Conservation (phyloP, 2,329 filamentous ascomycete genomes). For the Apiospora malaysiana region DNA sequence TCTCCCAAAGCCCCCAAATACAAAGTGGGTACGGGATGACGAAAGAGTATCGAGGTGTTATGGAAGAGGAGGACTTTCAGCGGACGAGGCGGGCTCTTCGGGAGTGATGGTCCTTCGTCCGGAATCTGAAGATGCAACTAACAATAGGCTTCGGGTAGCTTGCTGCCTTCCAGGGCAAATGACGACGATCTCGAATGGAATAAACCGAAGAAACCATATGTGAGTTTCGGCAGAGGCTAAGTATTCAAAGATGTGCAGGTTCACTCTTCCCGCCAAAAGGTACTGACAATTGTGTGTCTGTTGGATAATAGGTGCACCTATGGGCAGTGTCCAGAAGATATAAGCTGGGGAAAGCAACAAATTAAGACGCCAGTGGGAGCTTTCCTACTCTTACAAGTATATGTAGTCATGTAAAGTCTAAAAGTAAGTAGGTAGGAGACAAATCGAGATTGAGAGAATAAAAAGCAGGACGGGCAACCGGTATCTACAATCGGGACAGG, state of each 20-base stretch:
- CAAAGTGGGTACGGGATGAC: not conserved
- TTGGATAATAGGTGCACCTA: not conserved
- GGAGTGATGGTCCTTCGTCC: not conserved
- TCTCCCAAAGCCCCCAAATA: not conserved
- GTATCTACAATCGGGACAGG: not conserved
- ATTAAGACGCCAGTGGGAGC: not conserved
- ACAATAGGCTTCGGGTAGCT: not conserved
- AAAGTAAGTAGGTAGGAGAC: not conserved
- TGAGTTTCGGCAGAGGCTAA: not conserved
- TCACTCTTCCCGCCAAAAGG: not conserved
- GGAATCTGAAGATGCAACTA: not conserved
- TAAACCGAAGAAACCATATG: not conserved
- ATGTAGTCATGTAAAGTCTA: not conserved
- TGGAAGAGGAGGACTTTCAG: not conserved
- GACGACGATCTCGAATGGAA: not conserved
- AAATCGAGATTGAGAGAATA: constrained; percentile 12
- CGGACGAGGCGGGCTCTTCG: constrained; percentile 8
- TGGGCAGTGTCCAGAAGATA: not conserved
- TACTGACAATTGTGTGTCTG: not conserved
- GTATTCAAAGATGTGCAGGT: not conserved
- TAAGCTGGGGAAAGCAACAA: not conserved
- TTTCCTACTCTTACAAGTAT: not conserved
- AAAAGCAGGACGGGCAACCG: not conserved
- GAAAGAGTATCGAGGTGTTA: not conserved
- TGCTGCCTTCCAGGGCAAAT: constrained; percentile 6